Base-by-base conservation (phyloP, 2,329 filamentous ascomycete species). In the Aspergillus hortae region DNA sequence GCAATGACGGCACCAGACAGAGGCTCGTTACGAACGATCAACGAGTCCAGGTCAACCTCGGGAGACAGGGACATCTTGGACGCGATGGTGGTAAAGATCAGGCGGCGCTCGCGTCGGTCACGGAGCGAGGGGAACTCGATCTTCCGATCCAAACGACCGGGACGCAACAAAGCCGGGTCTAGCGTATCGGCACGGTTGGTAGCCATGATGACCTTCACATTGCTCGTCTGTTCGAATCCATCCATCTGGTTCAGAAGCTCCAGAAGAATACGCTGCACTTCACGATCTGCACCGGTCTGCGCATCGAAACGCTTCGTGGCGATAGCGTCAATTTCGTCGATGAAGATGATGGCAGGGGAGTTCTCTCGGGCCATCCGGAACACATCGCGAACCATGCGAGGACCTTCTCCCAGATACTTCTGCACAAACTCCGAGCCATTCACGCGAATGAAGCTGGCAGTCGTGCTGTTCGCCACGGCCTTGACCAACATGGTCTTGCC, bases 131-230 rank as follows among this genome's bases (percentile, higher is more conserved):
- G 94, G 74, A 99, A 99, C 74, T 99, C 94, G 61, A 99, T 99
- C 82, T 99, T 99, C 69, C 94, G 84, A 75, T 99, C 94, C 53
- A 99, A 81, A 78, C 94, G 91, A 61, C 94, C 94, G 30, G 94
- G 94, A 65, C 94, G 90, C 56, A 99, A 84, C 56, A 99, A 82
- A 40, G 94, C 94, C 14, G 94, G 94, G 70, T 99, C 94, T 59
- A 99, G 82, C 6, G 94, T 99, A 73, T 97, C 94, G 60, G 94
- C 92, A 71, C 94, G 88, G 80, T 99, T 99, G 61, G 94, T 99
- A 61, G 94, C 94, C 94, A 99, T 99, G 77, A 99, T 99, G 71
- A 99, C 94, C 80, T 99, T 99, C 75, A 99, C 94, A 74, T 99
- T 99, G 71, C 90, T 89, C 0, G 91, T 96, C 75, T 99, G 94